These are phyloP conservation scores for Aspergillus floridensis DNA, from an alignment of 2,329 filamentous ascomycete species.

Conservation along the genomic window DNA sequence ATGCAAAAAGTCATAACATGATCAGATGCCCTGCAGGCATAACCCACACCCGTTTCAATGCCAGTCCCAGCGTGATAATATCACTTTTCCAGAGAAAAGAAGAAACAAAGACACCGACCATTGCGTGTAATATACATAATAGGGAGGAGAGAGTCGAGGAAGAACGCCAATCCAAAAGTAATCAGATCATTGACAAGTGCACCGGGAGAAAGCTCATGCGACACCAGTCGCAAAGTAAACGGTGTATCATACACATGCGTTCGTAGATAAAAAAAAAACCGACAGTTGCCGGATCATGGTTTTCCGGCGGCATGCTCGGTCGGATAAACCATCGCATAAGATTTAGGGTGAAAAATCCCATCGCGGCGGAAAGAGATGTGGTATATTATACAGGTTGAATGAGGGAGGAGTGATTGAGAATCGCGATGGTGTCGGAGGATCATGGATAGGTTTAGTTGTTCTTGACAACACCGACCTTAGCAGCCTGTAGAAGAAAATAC, in stretches of 20 bases:
- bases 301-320: constrained; percentile 7
- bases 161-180: constrained; percentile 17
- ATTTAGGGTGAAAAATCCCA: constrained; percentile 17
- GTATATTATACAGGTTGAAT: constrained; percentile 36
- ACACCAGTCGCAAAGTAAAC: constrained; percentile 30
- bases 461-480: constrained; percentile 95
- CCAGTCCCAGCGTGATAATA: constrained; percentile 11
- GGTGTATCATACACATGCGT: constrained; percentile 35
- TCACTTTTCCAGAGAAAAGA: constrained; percentile 11
- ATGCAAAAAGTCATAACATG: constrained; percentile 12
- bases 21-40: constrained; percentile 13
- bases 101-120: constrained; percentile 17
- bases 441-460: constrained; percentile 51
- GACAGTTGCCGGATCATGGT: background rate
- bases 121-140: constrained; percentile 32
- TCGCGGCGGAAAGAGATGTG: constrained; percentile 29
- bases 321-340: background rate
- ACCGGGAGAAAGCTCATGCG: constrained; percentile 30
- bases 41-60: constrained; percentile 13
- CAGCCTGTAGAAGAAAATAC: constrained; percentile 52
- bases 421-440: constrained; percentile 10
- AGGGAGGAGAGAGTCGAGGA: constrained; percentile 34
- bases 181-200: constrained; percentile 17
- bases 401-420: constrained; percentile 9
- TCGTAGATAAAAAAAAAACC: constrained; percentile 26